These are phyloP conservation scores for Calonectria pteridis DNA, from an alignment of 2,329 filamentous ascomycete species.

Conservation along the genomic window DNA sequence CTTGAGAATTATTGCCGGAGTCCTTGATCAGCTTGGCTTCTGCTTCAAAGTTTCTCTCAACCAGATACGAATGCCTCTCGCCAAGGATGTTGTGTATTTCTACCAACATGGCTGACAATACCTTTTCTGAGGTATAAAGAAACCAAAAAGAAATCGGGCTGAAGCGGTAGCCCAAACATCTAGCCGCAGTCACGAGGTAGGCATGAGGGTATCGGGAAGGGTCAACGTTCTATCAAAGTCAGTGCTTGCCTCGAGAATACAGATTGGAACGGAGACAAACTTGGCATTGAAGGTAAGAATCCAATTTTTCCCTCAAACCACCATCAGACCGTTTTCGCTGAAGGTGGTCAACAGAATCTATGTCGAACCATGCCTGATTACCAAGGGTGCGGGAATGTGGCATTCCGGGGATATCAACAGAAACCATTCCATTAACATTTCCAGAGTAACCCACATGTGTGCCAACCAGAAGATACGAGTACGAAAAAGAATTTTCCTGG, in stretches of 20 bases:
- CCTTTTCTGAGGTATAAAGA: conserved; percentile 71
- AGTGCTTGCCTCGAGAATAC: conserved; percentile 18
- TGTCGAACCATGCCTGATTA: conserved; percentile 64
- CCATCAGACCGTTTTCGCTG: conserved; percentile 62
- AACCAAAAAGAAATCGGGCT: conserved; percentile 87
- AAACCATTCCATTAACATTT: conserved; percentile 67
- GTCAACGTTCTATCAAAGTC: conserved; percentile 63
- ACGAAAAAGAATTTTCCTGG: conserved; percentile 75
- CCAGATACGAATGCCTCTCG: conserved; percentile 66
- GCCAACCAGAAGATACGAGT: conserved; percentile 78
- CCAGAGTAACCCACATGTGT: conserved; percentile 75
- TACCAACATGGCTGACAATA: conserved; percentile 74
- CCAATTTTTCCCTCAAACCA: conserved; percentile 74
- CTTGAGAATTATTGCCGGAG: neutral
- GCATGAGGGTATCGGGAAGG: conserved; percentile 73
- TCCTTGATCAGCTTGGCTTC: conserved; percentile 32
- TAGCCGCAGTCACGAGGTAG: conserved; percentile 78
- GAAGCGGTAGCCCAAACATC: conserved; percentile 77
- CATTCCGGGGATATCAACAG: conserved; percentile 51
- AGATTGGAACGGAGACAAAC: conserved; percentile 51
- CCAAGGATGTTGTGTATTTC: conserved; percentile 85
- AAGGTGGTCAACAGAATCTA: conserved; percentile 73
- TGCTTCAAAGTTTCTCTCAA: conserved; percentile 43
- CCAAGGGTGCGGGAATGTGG: conserved; percentile 46
- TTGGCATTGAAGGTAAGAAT: conserved; percentile 68